Evolutionary conservation across 2,329 filamentous ascomycete genomes (phyloP), one percentile per base, ranked within the genome.

Genomic region (Colletotrichum caudatum): DNA sequence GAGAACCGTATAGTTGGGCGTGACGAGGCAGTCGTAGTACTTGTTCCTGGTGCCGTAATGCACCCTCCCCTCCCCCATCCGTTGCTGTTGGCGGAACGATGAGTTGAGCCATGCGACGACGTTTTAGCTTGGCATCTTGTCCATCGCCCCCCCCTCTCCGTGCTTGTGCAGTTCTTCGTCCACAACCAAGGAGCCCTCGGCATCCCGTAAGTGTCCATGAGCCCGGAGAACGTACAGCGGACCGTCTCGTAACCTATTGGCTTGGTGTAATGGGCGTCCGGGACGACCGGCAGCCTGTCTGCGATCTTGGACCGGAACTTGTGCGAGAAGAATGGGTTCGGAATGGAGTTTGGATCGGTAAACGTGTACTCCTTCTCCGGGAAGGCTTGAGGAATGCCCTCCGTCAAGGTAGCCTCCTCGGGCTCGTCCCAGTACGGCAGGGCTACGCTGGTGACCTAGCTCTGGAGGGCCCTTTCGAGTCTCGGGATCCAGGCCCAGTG

Each of bases 1-100:
- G 66, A 81, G 81, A 29, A 78, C 76, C 20, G 77, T 80, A 71
- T 81, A 81, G 66, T 78, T 79, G 11, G 78, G 78, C 1, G 78
- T 78, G 1, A 76, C 41, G 26, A 81, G 75, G 39, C 76, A 80
- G 2, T 64, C 37, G 23, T 46, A 12, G 44, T 73, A 77, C 44
- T 73, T 63, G 37, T 46, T 29, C 33, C 41, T 46, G 18, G 72
- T 64, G 1, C 69, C 74, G 50, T 71, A 71, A 12, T 44, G 41
- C 14, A 71, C 3, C 2, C 29, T 4, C 29, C 29, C 11, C 39
- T 35, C 1, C 53, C 46, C 12, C 35, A n/a, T 37, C 37, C 46
- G 8, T 61, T 12, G 26, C 67, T 50, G 39, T 60, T 73, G 53
- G 29, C 58, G 41, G 57, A 66, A 71, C 4, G 44, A 48, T 3